Base-by-base conservation (phyloP, 805 yeast genomes). In the Schwanniomyces pseudopolymorphus region DNA sequence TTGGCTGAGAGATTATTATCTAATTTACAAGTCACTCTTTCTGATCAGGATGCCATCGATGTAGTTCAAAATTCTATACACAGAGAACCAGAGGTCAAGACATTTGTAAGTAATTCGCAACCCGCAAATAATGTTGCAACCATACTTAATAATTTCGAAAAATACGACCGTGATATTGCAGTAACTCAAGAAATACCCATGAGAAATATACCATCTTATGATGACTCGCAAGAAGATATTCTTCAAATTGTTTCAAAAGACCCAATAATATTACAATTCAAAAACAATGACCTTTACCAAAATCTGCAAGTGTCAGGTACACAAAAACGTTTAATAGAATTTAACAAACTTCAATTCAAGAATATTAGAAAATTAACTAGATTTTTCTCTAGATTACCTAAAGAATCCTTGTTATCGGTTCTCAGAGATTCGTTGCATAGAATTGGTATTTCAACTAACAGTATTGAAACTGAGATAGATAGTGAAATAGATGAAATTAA, bases 1-100 rank as follows among this genome's bases (percentile, higher is more conserved):
- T 61, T 85, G 25, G 80, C 85, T 1, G 69, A 78, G 3, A 72
- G 72, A 44, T 56, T 85, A 39, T 61, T 84, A 47, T 73, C 76
- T 26, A 78, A 73, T 26, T 64, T 85, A 43, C 78, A 75, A 47
- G 72, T 84, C 39, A 80, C 79, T 7, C 55, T 81, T 39, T 67
- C 75, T n/a, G 83, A 79, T 52, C 76, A 74, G 7, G 77, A 75
- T 16, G 70, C 70, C n/a, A 22, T 16, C 4, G 13, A 36, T 36
- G 16, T 10, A 13, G 16, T 11, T 3, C 14, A 36, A 20, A 20
- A 7, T 6, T 4, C 5, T 31, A 7, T 14, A 14, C 25, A 39
- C 17, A 43, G 54, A 38, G 43, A 47, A 21, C 10, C 37, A n/a
- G 37, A 45, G 8, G 21, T 37, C 25, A 44, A 31, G 28, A 40